These are phyloP conservation scores for Sanghuangporus sanghuang DNA, from an alignment of 1,284 basidiomycete genomes.

Conservation along the genomic window DNA sequence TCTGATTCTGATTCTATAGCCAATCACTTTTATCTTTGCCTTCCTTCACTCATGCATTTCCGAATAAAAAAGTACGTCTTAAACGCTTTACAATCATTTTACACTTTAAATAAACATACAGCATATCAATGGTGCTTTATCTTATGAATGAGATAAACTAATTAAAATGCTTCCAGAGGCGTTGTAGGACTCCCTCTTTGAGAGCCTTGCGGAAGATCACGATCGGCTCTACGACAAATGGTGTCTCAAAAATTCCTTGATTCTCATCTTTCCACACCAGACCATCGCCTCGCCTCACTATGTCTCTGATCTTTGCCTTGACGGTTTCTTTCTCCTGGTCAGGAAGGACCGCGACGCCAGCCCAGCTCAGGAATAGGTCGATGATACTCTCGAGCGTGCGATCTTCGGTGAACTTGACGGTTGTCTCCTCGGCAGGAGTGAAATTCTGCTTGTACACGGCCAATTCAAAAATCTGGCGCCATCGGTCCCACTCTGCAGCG, in stretches of 20 bases:
- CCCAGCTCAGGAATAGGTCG: conserved; percentile 64
- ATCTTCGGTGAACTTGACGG: conserved; percentile 41
- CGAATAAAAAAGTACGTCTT: neutral
- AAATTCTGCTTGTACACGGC: conserved; percentile 48
- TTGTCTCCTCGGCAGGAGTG: conserved; percentile 46
- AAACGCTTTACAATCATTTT: neutral
- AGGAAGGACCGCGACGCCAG: conserved; percentile 59
- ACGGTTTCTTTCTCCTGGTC: conserved; percentile 49
- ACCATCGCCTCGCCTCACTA: conserved; percentile 42
- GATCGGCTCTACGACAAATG: conserved; percentile 20
- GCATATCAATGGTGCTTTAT: neutral
- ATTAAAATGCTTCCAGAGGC: neutral
- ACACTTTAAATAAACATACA: neutral
- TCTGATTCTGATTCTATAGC: neutral
- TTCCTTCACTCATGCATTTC: neutral
- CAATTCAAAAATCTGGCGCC: conserved; percentile 59
- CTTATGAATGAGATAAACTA: neutral
- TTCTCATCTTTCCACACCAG: conserved; percentile 42
- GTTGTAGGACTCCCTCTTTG: neutral
- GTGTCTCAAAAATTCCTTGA: conserved; percentile 46
- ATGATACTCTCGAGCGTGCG: conserved; percentile 42
- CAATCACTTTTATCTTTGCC: neutral
- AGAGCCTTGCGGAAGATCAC: neutral
- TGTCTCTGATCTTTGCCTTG: conserved; percentile 39
- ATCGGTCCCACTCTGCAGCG: conserved; percentile 51